Evolutionary conservation across 805 yeast species (phyloP), one percentile per base, ranked within the genome.

Genomic region (Yarrowia yakushimensis): DNA sequence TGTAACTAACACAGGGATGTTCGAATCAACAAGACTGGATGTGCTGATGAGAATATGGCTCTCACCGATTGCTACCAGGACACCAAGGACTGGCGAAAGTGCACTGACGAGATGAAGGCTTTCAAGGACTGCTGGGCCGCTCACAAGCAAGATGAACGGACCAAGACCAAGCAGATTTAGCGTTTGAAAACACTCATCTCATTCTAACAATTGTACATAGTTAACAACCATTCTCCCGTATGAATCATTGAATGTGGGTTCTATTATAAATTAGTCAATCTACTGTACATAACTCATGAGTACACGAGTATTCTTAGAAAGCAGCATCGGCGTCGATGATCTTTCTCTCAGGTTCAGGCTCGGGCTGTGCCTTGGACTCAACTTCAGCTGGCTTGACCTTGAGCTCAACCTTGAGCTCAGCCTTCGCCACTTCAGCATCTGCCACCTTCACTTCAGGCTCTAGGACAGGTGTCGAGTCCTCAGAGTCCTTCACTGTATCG

Each of bases 1-100:
- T 11, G 15, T 28, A 17, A 20, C 55, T 41, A 42, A 27, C 28
- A 6, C 36, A 81, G 87, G 92, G 94, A 89, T 69, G 73, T 79
- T 69, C 75, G 96, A 65, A 89, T 89, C 55, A 79, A 78, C 28
- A 79, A 84, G 33, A 88, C 96, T 0, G 96, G 96, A 1, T 89
- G 96, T 70, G 79, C 82, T 13, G 79, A 81, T 30, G 92, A 89
- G 69, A 89, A 89, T 68, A 73, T 85, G 69, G 82, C 82, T 15
- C 74, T 89, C 31, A 89, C 86, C 60, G 73, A 88, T 33, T 89
- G 96, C 67, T 91, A 87, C 70, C 91, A 90, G 3, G 96, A 88
- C 64, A 86, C 85, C 0, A 83, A 83, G 28, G 96, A 89, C 70
- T 89, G 96, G 96, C 75, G 96, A 61, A 74, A 83, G 68, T 88